A percentile compares a stretch with the other conserved stretches of the same genome.
Conservation (phyloP, 495 filamentous ascomycete genomes). For the Achaetomiella virescens region DNA sequence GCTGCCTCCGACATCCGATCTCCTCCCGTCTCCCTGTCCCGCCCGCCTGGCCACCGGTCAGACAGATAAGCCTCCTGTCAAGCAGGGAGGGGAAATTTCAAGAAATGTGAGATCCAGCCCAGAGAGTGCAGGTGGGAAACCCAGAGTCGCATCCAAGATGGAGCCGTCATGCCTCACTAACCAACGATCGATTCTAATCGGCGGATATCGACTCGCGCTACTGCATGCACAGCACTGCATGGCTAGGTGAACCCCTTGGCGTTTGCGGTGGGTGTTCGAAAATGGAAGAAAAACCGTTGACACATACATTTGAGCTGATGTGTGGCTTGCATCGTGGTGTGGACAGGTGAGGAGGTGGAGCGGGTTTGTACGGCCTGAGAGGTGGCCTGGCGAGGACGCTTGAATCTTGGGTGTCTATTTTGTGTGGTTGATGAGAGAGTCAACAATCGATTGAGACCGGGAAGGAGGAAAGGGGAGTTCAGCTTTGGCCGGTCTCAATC, state of each 20-base stretch:
- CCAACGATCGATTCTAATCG: not conserved
- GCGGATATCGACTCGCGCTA: not conserved
- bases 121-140: not conserved
- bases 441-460: not conserved
- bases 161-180: not conserved
- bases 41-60: no score
- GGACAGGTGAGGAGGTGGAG: not conserved
- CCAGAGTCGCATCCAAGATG: not conserved
- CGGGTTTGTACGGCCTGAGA: not conserved
- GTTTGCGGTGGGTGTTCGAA: not conserved
- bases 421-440: not conserved
- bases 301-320: not conserved
- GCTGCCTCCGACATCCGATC: no score
- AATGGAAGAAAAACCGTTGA: not conserved
- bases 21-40: no score
- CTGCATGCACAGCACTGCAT: not conserved
- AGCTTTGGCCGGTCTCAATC: not conserved
- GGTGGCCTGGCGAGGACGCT: not conserved
- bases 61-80: no score
- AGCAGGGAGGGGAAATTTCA: not conserved
- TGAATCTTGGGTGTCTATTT: not conserved
- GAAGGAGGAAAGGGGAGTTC: not conserved
- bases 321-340: conserved; percentile 1
- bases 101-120: not conserved
- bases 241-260: not conserved